Base-by-base conservation (phyloP, 148 eudicot genomes). In the Selenicereus undatus region DNA sequence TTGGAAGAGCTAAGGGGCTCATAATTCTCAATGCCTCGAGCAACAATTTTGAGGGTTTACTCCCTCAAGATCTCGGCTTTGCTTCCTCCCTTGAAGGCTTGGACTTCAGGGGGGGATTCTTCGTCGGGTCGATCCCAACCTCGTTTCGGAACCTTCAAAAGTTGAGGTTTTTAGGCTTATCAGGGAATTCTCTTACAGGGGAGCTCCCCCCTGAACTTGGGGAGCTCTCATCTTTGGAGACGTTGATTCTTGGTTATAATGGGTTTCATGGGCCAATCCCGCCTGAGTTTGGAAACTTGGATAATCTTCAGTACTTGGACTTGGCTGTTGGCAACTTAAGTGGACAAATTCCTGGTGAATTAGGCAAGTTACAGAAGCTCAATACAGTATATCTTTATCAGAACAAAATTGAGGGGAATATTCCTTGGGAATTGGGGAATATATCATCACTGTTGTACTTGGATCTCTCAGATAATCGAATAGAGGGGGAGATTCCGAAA, bases 161-260 rank as follows among this genome's bases (percentile, higher is more conserved):
- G 17, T 73, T 95, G 84, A 91, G 86, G 89, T 93, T 87, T 78
- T 89, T 95, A 66, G 97, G 97, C 21, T 81, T 95, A 20, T 95
- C 97, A 2, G 99, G 99, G 12, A 95, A 95, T 13, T 90, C 88
- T 71, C 84, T 95, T 1, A 86, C 93, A 0, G 97, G 99, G 8
- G 24, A 76, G 54, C 78, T 95, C 3, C 94, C 94, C 0, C 42
- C 72, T 65, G 91, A 90, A 82, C 79, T 95, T 12, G 97, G 99
- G 8, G 75, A 84, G 22, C 83, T 95, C 39, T 81, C 88, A 6
- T 78, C 92, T 22, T 68, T 95, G 3, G 92, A 95, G 82, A 92
- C 93, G 6, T 81, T 92, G 69, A 85, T 92, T 56, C 83, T 95
- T 43, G 98, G 95, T 4, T 93, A 93, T 83, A 95, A 95, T 69